A percentile compares a stretch with the other conserved stretches of the same genome.
phyloP scores from a whole-genome alignment of 306 rosid genomes.

The Cucurbita maxima region DNA sequence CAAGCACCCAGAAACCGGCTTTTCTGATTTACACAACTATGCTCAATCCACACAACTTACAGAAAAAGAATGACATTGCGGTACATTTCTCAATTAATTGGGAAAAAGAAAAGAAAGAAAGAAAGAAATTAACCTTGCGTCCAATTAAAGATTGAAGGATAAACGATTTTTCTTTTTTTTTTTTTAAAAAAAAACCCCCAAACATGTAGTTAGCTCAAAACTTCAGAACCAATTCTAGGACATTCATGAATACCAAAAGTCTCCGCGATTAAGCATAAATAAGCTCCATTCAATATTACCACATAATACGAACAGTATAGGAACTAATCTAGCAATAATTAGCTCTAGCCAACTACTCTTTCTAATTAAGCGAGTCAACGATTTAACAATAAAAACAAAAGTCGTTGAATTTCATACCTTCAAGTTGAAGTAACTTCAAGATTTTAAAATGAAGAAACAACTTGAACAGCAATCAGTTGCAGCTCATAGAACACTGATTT shows the following conservation, averaged over 20 bases:
- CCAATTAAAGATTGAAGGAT: background rate
- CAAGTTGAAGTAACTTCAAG: background rate
- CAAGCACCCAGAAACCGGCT: conserved; percentile 1
- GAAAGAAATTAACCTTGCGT: conserved; percentile 11
- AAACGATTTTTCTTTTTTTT: background rate
- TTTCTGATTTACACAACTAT: background rate
- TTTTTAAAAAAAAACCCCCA: conserved; percentile 4
- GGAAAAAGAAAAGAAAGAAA: background rate
- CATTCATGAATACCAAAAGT: conserved; percentile 1
- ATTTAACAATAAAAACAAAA: background rate
- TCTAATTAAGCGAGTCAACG: background rate
- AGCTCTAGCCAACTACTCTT: background rate
- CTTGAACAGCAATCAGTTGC: background rate
- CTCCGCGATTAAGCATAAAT: background rate
- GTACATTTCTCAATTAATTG: conserved; percentile 3
- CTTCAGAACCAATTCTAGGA: background rate
- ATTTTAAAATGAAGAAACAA: background rate
- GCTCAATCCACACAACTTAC: background rate
- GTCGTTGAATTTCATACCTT: background rate
- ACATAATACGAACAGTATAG: background rate
- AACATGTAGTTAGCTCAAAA: conserved; percentile 11
- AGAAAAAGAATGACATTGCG: background rate
- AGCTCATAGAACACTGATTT: background rate
- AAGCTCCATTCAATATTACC: background rate
- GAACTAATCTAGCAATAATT: background rate